Percentiles rank a stretch among this genome's conserved stretches.
These are phyloP conservation scores for Sclerotinia subarctica DNA, from an alignment of 2,329 filamentous ascomycete genomes.

Conservation along the genomic window DNA sequence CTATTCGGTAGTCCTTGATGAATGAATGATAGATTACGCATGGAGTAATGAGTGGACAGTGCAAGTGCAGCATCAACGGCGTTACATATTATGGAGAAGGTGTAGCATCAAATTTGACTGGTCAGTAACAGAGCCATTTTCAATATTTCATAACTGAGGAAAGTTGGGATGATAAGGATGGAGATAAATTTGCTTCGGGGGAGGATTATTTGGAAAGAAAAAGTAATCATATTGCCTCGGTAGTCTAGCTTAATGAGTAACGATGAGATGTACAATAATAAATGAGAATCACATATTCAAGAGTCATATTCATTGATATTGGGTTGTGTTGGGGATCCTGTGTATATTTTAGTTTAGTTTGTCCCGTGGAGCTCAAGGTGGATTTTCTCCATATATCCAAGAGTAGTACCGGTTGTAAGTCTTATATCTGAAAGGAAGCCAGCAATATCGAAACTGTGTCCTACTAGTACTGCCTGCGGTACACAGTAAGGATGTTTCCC, in stretches of 20 bases:
- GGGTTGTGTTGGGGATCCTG: too few relatives aligned
- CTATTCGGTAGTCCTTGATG: not conserved
- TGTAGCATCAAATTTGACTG: not conserved
- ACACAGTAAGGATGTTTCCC: too few relatives aligned
- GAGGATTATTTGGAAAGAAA: conserved; percentile 10
- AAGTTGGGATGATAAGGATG: not conserved
- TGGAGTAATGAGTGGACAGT: not conserved
- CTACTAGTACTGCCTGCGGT: too few relatives aligned
- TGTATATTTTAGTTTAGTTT: not conserved
- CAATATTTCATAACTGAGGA: conserved; percentile 12
- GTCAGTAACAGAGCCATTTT: conserved; percentile 1
- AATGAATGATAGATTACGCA: not conserved
- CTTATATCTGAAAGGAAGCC: too few relatives aligned
- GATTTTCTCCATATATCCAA: not conserved
- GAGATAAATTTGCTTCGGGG: not conserved
- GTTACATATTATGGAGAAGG: not conserved
- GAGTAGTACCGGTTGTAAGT: too few relatives aligned
- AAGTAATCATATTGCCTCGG: conserved; percentile 12
- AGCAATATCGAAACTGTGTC: too few relatives aligned
- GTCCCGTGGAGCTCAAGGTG: not conserved
- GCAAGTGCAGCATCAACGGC: not conserved
- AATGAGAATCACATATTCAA: not conserved
- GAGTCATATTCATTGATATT: not conserved
- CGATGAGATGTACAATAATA: conserved; percentile 5
- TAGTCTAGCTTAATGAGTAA: conserved; percentile 16